A percentile compares a stretch with the other conserved stretches of the same genome.
phyloP scores from a whole-genome alignment of 192 early-diverging fungal genomes.

The Entomortierella lignicola region DNA sequence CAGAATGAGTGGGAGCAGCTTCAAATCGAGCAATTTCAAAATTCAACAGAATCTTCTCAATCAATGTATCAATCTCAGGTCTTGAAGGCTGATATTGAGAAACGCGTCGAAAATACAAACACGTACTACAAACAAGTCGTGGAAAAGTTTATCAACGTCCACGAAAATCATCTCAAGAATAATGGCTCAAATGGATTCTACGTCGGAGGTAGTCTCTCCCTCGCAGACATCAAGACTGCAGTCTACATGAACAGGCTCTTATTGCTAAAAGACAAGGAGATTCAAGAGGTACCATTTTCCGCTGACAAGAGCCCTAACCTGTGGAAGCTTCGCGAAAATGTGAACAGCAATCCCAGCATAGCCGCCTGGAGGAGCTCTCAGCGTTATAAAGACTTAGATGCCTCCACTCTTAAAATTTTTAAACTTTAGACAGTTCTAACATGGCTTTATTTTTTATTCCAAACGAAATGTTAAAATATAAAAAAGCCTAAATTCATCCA shows the following conservation, averaged over 20 bases:
- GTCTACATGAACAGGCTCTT: slow-evolving; percentile 15
- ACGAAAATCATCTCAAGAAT: slow-evolving; percentile 57
- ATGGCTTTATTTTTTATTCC: too few relatives aligned
- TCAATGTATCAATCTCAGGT: not conserved
- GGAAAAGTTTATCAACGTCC: slow-evolving; percentile 25
- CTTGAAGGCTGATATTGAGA: not conserved
- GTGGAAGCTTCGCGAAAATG: slow-evolving; percentile 41
- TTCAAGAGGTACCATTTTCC: slow-evolving; percentile 17
- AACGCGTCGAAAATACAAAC: slow-evolving; percentile 33
- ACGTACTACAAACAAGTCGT: slow-evolving; percentile 18
- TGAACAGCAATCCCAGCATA: slow-evolving; percentile 17
- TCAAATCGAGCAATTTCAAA: not conserved
- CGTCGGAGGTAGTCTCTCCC: slow-evolving; percentile 55
- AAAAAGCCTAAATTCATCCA: too few relatives aligned
- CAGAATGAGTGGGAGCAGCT: slow-evolving; percentile 6
- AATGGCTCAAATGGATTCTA: slow-evolving; percentile 70
- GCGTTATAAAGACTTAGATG: slow-evolving; percentile 24
- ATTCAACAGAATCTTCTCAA: not conserved
- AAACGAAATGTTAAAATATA: too few relatives aligned
- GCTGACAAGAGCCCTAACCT: slow-evolving; percentile 28
- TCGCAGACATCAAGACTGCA: slow-evolving; percentile 56
- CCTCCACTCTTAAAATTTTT: slow-evolving; percentile 5
- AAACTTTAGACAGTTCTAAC: slow-evolving; percentile 21
- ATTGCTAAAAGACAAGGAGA: slow-evolving; percentile 22
- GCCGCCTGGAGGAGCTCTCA: slow-evolving; percentile 8